Evolutionary conservation across 2,329 filamentous ascomycete species (phyloP).

Genomic region (Byssothecium circinans): DNA sequence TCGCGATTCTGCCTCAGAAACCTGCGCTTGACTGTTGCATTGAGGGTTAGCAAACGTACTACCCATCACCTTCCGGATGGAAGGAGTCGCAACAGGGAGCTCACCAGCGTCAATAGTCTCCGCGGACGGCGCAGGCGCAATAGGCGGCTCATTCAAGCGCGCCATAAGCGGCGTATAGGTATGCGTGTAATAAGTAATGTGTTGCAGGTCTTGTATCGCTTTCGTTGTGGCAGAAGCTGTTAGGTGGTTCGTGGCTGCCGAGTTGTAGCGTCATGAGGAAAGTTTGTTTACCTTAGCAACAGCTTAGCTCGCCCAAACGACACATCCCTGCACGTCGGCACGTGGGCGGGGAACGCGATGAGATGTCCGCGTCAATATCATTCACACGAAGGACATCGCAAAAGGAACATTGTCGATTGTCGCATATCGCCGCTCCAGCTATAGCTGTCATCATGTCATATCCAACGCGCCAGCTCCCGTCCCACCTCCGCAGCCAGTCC

Average conservation of each 20-base stretch:
- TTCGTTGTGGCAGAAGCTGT: slow-evolving; percentile 13
- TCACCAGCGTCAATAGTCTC: slow-evolving; percentile 73
- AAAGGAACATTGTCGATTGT: slow-evolving; percentile 2
- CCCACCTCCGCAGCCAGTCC: slow-evolving; percentile 65
- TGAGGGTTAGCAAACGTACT: slow-evolving; percentile 1
- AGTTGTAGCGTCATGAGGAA: slow-evolving; percentile 22
- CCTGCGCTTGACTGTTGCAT: slow-evolving; percentile 67
- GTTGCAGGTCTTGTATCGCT: not conserved
- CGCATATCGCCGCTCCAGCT: not conserved
- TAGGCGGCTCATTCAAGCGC: slow-evolving; percentile 73
- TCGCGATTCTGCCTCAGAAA: slow-evolving; percentile 84
- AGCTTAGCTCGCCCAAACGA: not conserved
- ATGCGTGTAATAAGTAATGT: slow-evolving; percentile 35
- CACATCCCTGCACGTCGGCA: slow-evolving; percentile 13
- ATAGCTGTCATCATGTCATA: slow-evolving; percentile 40
- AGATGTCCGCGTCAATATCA: too few species aligned
- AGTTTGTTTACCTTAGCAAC: slow-evolving; percentile 41
- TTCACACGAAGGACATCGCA: too few species aligned
- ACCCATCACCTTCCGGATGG: slow-evolving; percentile 8
- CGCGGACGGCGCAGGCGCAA: slow-evolving; percentile 49
- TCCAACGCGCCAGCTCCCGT: slow-evolving; percentile 54
- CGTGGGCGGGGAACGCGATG: slow-evolving; percentile 29
- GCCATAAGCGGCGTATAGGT: slow-evolving; percentile 64
- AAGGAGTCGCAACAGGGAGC: slow-evolving; percentile 39
- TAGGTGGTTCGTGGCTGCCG: slow-evolving; percentile 36